Conservation (phyloP, 2,329 filamentous ascomycete genomes). For the Amylocarpus encephaloides region DNA sequence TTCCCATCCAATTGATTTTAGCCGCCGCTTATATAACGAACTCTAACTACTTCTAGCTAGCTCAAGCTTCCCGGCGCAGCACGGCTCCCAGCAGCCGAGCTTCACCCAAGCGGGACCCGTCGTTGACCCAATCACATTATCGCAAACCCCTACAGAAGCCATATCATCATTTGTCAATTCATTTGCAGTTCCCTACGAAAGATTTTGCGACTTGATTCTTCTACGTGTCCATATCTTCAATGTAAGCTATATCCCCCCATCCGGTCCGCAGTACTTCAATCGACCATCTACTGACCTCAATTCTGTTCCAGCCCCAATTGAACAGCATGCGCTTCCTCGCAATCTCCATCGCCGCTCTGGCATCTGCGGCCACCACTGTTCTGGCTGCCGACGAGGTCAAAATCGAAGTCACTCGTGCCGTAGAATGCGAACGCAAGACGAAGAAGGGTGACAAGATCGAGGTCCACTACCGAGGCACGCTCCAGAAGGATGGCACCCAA, state of each 20-base stretch:
- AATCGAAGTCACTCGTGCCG: slow-evolving; percentile 68
- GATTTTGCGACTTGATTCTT: not conserved
- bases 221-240: slow-evolving; percentile 17
- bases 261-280: not conserved
- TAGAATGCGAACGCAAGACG: slow-evolving; percentile 75
- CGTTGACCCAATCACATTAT: not conserved
- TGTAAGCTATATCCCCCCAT: not conserved
- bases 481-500: slow-evolving; percentile 64
- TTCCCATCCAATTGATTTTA: too few relatives aligned
- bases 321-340: slow-evolving; percentile 29
- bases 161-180: not conserved
- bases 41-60: too few relatives aligned
- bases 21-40: too few relatives aligned
- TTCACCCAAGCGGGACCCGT: too few relatives aligned
- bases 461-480: slow-evolving; percentile 84
- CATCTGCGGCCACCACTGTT: slow-evolving; percentile 22
- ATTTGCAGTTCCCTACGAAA: not conserved
- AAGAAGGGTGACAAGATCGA: slow-evolving; percentile 69
- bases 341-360: slow-evolving; percentile 27
- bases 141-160: slow-evolving; percentile 2
- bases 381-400: slow-evolving; percentile 45
- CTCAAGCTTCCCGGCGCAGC: too few relatives aligned
- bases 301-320: slow-evolving; percentile 1
- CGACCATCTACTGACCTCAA: not conserved
- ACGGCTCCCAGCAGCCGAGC: too few relatives aligned